Base-by-base conservation (phyloP, 2,329 filamentous ascomycete genomes). In the Xylariaceae sp. region DNA sequence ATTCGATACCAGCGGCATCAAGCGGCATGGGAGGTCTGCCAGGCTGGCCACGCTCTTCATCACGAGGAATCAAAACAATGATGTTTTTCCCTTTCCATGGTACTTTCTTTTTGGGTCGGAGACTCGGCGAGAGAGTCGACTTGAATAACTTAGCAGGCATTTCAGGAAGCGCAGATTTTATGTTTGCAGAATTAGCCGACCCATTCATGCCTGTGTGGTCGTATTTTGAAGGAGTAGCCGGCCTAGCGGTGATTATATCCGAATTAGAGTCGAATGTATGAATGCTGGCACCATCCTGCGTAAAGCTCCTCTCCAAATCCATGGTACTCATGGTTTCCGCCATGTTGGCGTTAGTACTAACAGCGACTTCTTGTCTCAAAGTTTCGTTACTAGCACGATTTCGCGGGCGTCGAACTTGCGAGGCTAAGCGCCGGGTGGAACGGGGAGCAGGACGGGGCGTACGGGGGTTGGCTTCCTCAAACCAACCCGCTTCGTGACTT, bases 71-170 rank as follows among this genome's bases (percentile, higher is more conserved):
- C 30, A 85, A 74, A 43, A 91, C 84, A 63, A 88, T 71, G 51
- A 89, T 89, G 56, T 82, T 84, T 72, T 89, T 91, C 54, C 85
- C 86, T 65, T 80, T 86, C 86, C 87, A 91, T 45, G 80, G 78
- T 2, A 91, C 76, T 71, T 86, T 89, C 68, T 88, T 91, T 72
- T 80, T 88, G 6, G 81, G 60, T 9, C 81, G 74, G n/a, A 81
- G 81, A 4, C 80, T 80, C 46, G 72, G 68, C 2, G 72, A 68
- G 4, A 71, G 66, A 30, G 73, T 72, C 50, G 72, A 61, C 56
- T 74, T 76, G 26, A 54, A 64, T 7, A 64, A 61, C 12, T 67
- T 68, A 11, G 61, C 58, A 3, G 68, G 68, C 4, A 67, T 69
- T 41, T 58, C 31, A 27, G 65, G 67, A 34, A 53, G 51, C 19